Conservation (phyloP, 2,329 filamentous ascomycete genomes). For the Colletotrichum orchidophilum region DNA sequence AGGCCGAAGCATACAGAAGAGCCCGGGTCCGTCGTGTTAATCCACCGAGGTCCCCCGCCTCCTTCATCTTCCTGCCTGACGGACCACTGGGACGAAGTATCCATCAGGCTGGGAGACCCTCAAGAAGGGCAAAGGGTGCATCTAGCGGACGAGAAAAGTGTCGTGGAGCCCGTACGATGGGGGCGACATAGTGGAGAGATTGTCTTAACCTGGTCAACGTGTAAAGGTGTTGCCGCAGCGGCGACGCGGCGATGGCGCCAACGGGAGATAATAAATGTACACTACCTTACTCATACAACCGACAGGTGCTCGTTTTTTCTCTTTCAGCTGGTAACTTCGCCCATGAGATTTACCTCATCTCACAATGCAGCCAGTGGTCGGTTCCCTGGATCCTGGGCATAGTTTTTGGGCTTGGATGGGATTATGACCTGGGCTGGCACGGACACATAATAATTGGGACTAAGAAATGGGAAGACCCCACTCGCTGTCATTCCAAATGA, state of each 20-base stretch:
- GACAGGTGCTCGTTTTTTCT: neutral
- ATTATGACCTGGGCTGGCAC: constrained; percentile 7
- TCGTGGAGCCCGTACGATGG: neutral
- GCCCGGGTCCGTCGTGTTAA: neutral
- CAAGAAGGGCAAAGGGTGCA: constrained; percentile 1
- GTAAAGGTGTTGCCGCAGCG: neutral
- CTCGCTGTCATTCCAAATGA: constrained; percentile 33
- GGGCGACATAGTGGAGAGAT: neutral
- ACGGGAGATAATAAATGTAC: neutral
- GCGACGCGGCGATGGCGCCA: neutral
- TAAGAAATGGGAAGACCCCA: neutral
- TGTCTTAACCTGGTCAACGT: neutral
- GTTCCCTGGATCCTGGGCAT: neutral
- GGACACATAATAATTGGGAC: neutral
- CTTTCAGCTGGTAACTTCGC: neutral
- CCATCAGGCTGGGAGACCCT: neutral
- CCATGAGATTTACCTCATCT: neutral
- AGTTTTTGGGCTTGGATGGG: neutral
- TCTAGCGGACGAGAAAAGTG: constrained; percentile 7
- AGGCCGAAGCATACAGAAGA: neutral
- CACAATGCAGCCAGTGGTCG: neutral
- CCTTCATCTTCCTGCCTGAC: neutral
- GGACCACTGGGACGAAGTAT: constrained; percentile 8
- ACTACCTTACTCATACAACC: neutral
- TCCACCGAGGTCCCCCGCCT: neutral